Evolutionary conservation across 257 asterid species (phyloP).

Genomic region (Vinca minor): DNA sequence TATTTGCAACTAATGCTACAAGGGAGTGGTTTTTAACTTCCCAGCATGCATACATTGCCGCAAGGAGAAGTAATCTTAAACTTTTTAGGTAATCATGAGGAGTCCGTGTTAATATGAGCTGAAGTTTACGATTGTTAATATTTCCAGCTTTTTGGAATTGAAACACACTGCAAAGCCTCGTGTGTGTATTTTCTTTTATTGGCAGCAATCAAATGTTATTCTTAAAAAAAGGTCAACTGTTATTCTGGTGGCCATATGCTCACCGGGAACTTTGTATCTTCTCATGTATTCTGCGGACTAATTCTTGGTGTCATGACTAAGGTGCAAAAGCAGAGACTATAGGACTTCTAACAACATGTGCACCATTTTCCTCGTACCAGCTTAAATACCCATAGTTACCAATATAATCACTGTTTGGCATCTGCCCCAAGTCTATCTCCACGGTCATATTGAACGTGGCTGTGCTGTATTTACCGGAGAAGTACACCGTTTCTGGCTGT

Average conservation of each 20-base stretch:
- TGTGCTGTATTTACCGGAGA: constrained; percentile 4
- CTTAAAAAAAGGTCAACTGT: too few species aligned
- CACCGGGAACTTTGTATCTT: too few species aligned
- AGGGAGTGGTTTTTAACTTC: neutral
- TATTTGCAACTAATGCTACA: neutral
- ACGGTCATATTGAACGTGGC: constrained; percentile 11
- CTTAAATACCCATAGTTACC: constrained; percentile 10
- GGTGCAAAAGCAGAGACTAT: constrained; percentile 17
- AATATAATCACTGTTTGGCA: neutral
- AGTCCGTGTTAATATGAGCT: too few species aligned
- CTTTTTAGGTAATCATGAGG: neutral
- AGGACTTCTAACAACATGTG: constrained; percentile 10
- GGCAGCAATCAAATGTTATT: too few species aligned
- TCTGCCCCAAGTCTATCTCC: constrained; percentile 2
- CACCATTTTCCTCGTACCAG: constrained; percentile 13
- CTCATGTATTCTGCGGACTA: too few species aligned
- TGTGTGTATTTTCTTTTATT: too few species aligned
- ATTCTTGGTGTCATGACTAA: neutral
- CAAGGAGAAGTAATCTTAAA: neutral
- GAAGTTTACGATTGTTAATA: too few species aligned
- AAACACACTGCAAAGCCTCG: too few species aligned
- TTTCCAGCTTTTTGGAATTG: too few species aligned
- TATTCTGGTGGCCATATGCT: too few species aligned
- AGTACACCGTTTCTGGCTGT: constrained; percentile 5
- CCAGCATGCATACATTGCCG: too few species aligned